These are phyloP conservation scores for Salix viminalis DNA, from an alignment of 345 rosid species.

Conservation along the genomic window DNA sequence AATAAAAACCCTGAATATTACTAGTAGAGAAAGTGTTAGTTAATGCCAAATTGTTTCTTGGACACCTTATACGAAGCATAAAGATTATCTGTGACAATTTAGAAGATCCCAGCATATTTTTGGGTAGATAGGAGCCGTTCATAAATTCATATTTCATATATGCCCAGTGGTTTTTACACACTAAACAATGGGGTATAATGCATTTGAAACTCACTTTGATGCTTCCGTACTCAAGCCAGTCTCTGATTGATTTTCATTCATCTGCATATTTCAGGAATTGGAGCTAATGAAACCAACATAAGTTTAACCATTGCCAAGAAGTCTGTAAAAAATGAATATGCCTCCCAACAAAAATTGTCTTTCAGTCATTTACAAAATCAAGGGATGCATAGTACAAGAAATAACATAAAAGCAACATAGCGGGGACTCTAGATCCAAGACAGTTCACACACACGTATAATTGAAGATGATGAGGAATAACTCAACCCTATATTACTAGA, in stretches of 20 bases:
- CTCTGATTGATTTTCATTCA: conserved; percentile 8
- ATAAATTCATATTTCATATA: too few species aligned
- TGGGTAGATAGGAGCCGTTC: too few species aligned
- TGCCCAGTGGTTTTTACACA: not conserved
- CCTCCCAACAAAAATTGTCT: not conserved
- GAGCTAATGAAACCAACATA: not conserved
- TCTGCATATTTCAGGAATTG: conserved; percentile 12
- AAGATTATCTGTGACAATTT: too few species aligned
- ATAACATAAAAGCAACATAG: not conserved
- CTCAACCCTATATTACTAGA: too few species aligned
- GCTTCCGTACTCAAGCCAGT: not conserved
- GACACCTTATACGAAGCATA: too few species aligned
- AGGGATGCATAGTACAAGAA: not conserved
- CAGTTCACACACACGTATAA: too few species aligned
- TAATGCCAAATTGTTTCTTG: too few species aligned
- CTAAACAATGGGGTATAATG: not conserved
- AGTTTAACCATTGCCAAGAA: not conserved
- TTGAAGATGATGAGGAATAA: too few species aligned
- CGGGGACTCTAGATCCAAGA: not conserved
- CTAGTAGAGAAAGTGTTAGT: too few species aligned
- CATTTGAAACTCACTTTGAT: conserved; percentile 19
- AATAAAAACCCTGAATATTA: too few species aligned
- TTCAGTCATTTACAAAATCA: not conserved
- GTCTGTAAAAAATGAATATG: not conserved
- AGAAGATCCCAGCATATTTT: too few species aligned